Base-by-base conservation (phyloP, 2,329 filamentous ascomycete species). In the Mollisiaceae sp. region DNA sequence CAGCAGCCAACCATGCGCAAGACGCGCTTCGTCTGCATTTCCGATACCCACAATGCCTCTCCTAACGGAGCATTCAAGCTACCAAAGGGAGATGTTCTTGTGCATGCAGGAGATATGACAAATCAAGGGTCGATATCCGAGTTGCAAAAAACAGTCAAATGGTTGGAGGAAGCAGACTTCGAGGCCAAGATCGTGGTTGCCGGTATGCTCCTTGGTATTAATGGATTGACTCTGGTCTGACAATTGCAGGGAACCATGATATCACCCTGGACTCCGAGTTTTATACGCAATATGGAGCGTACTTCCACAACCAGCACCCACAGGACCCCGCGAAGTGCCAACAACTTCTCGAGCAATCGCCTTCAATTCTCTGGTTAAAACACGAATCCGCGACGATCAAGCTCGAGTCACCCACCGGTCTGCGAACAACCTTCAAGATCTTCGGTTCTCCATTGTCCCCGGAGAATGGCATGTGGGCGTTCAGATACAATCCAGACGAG, bases 21-120 rank as follows among this genome's bases (percentile, higher is more conserved):
- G 68, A 88, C 89, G 6, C 85, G 90, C 66, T 84, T 93, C 64
- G 89, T 93, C 60, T 92, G 90, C 78, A 83, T 93, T 63, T 91
- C 91, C 4, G 91, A 94, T 77, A 93, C 90, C 1, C 90, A 93
- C 77, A 91, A 91, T 75, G 83, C 78, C 41, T 76, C 77, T n/a
- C 80, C 82, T 14, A 69, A 74, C 59, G 77, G 81, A 70, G 82
- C 82, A 2, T 81, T 85, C 70, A 89, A 86, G 71, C 82, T 93
- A 0, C 91, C 91, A 0, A 83, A 82, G 24, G 91, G 91, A 47
- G 90, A 94, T 74, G 85, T 94, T 9, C 81, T 94, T 39, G 88
- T 93, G 59, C 90, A 93, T 74, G 90, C 91, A 1, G 91, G 91
- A 8, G 91, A 94, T 74, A 77, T 94, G 70, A 92, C 90, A 3